Conservation (phyloP, 163 green algal genomes). For the Chlamydomonas reinhardtii region DNA sequence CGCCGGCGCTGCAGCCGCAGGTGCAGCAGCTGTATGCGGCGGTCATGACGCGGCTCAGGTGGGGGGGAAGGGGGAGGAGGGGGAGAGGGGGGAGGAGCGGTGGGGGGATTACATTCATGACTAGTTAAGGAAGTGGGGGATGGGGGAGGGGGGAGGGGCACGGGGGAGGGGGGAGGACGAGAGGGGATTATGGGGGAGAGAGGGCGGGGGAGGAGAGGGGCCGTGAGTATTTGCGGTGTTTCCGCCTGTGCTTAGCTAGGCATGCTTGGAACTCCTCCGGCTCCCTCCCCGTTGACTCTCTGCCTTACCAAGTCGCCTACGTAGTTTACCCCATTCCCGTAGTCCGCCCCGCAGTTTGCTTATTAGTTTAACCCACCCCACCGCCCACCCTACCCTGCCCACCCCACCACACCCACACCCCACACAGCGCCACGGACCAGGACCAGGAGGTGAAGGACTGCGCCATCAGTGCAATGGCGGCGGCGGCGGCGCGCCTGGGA, state of each 20-base stretch:
- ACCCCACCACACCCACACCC: background rate
- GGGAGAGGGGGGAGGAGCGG: background rate
- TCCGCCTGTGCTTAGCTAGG: too few relatives aligned
- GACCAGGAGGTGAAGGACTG: conserved; percentile 96
- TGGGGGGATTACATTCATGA: too few relatives aligned
- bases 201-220: background rate
- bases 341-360: too few relatives aligned
- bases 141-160: background rate
- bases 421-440: conserved; percentile 63
- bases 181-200: background rate
- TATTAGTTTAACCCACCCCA: background rate
- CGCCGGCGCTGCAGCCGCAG: conserved; percentile 49
- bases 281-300: too few relatives aligned
- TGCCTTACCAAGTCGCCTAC: too few relatives aligned
- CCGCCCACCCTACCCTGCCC: background rate
- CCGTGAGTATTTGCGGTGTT: too few relatives aligned
- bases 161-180: too few relatives aligned
- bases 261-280: too few relatives aligned
- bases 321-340: too few relatives aligned
- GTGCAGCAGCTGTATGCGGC: conserved; percentile 68
- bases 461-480: conserved; percentile 83
- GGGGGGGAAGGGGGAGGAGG: background rate
- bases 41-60: conserved; percentile 49
- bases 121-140: too few relatives aligned
- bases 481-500: conserved; percentile 74